A percentile compares a stretch with the other conserved stretches of the same genome.
Conservation (phyloP, 257 asterid genomes). For the Echium plantagineum region DNA sequence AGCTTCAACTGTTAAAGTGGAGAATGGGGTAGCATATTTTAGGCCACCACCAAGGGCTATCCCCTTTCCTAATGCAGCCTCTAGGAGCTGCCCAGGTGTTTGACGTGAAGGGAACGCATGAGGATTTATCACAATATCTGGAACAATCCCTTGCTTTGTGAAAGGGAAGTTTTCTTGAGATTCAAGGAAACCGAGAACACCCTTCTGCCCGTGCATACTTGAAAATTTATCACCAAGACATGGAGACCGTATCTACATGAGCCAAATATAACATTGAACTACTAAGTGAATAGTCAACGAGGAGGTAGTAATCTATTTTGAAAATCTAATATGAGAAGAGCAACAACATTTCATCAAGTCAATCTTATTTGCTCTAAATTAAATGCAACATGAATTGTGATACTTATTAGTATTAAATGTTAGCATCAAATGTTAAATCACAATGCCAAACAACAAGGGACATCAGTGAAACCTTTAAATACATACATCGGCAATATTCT, state of each 20-base stretch:
- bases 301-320: no score
- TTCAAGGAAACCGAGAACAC: slow-evolving; percentile 85
- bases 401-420: no score
- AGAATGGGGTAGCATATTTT: slow-evolving; percentile 85
- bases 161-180: slow-evolving; percentile 91
- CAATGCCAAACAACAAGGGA: no score
- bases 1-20: slow-evolving; percentile 64
- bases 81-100: slow-evolving; percentile 92
- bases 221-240: slow-evolving; percentile 92
- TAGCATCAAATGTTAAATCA: no score
- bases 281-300: not conserved
- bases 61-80: slow-evolving; percentile 88
- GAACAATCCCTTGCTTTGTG: slow-evolving; percentile 76
- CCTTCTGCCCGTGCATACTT: slow-evolving; percentile 99
- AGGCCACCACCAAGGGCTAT: slow-evolving; percentile 67
- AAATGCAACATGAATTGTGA: no score
- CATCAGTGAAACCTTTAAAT: no score
- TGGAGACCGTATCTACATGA: slow-evolving; percentile 75
- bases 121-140: slow-evolving; percentile 90
- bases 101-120: slow-evolving; percentile 97
- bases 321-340: not conserved
- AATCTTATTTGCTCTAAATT: no score
- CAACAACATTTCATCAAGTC: not conserved
- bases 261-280: not conserved
- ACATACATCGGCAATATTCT: not conserved